Base-by-base conservation (phyloP, 257 asterid species). In the Leptodermis oblonga region DNA sequence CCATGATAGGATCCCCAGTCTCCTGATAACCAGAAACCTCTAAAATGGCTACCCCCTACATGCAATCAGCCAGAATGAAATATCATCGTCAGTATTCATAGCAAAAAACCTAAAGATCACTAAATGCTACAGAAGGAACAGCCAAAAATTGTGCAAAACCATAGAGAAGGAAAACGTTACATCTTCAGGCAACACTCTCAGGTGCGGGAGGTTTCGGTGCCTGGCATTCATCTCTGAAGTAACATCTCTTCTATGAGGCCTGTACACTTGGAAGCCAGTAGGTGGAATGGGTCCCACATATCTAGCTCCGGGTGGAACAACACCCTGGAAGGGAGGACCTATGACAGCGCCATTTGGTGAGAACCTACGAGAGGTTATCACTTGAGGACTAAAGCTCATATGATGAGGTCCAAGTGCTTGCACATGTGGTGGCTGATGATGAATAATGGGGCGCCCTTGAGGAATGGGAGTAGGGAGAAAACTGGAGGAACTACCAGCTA, bases 101-200 rank as follows among this genome's bases (percentile, higher is more conserved):
- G 34, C 37, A 11, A 42, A n/a, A 62, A 66, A 22, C 22, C 45
- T 18, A 49, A n/a, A 36, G n/a, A 23, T 12, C 22, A 53, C 28
- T 45, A 15, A 23, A n/a, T 68, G 18, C n/a, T 42, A 25, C 15
- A 42, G 26, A 15, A 22, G 31, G 13, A 64, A 42, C 13, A 64
- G 54, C 34, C 31, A 64, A 41, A 39, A 67, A 1, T 6, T 1
- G 48, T 10, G 56, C 26, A 14, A 10, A n/a, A 22, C 68, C 25
- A 71, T 52, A 61, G 46, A 22, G 67, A 45, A 68, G 45, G 60
- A 25, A 55, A 76, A 42, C 18, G 60, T 80, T 89, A 86, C 96
- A 76, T 90, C 88, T 82, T 88, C 90, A 22, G 92, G 96, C 65
- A 90, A 76, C 83, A 86, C 78, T 87, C 96, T 84, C 85, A 86